phyloP scores from a whole-genome alignment of 345 rosid species.

The Brassica cretica region DNA sequence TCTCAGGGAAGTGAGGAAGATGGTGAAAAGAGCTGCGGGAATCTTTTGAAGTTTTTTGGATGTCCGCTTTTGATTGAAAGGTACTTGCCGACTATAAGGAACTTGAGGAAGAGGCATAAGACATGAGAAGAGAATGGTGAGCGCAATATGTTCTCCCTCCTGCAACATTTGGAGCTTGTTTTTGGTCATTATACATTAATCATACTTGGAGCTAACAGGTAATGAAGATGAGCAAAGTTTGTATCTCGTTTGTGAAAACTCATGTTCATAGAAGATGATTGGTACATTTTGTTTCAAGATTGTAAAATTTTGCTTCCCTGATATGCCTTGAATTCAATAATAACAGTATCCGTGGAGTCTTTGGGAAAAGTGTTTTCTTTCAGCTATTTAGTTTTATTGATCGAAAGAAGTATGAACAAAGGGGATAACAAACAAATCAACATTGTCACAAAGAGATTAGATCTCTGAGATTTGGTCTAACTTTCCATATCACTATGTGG shows the following conservation, averaged over 20 bases:
- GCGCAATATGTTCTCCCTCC: background rate
- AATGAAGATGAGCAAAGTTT: conserved; percentile 16
- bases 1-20: conserved; percentile 47
- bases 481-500: too few species aligned
- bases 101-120: conserved; percentile 58
- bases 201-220: conserved; percentile 34
- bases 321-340: conserved; percentile 5
- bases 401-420: too few species aligned
- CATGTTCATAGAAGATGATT: conserved; percentile 22
- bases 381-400: too few species aligned
- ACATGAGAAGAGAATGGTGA: conserved; percentile 43
- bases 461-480: too few species aligned
- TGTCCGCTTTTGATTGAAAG: conserved; percentile 55
- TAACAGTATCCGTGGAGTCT: background rate
- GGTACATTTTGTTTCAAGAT: conserved; percentile 28
- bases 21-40: conserved; percentile 62
- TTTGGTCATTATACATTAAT: conserved; percentile 17
- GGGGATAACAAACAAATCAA: background rate
- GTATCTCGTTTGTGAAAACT: conserved; percentile 21
- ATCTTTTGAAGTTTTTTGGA: conserved; percentile 68
- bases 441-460: too few species aligned
- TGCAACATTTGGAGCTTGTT: conserved; percentile 25
- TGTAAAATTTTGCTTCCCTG: conserved; percentile 24
- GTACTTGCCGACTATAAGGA: conserved; percentile 47
- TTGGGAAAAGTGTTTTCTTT: too few species aligned